These are phyloP conservation scores for Phaffomyces antillensis DNA, from an alignment of 805 yeast species.

Conservation along the genomic window DNA sequence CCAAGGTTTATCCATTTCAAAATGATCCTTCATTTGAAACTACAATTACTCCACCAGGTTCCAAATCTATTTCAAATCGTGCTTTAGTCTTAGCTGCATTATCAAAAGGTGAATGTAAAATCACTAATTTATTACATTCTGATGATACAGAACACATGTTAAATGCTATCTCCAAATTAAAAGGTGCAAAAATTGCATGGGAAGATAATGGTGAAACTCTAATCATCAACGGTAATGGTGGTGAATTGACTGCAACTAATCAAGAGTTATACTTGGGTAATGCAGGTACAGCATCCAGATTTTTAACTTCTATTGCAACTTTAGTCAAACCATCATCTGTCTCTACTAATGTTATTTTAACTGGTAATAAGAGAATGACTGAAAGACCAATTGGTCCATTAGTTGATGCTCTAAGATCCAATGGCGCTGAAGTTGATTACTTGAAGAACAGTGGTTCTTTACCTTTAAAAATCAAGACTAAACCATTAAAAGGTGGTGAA, in stretches of 20 bases:
- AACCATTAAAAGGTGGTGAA: slow-evolving; percentile 81
- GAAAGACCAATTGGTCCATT: slow-evolving; percentile 95
- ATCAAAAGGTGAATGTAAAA: slow-evolving; percentile 76
- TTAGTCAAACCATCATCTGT: slow-evolving; percentile 48
- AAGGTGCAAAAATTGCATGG: slow-evolving; percentile 76
- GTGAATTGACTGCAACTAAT: slow-evolving; percentile 54
- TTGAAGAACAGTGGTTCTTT: slow-evolving; percentile 72
- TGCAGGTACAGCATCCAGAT: slow-evolving; percentile 97
- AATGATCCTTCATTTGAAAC: slow-evolving; percentile 22
- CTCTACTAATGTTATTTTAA: slow-evolving; percentile 50
- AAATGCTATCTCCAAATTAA: slow-evolving; percentile 68
- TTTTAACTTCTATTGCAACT: slow-evolving; percentile 88
- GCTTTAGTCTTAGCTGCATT: slow-evolving; percentile 90
- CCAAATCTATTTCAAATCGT: slow-evolving; percentile 93
- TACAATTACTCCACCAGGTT: slow-evolving; percentile 83
- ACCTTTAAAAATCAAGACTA: slow-evolving; percentile 69
- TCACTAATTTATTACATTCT: slow-evolving; percentile 84
- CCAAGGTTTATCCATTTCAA: slow-evolving; percentile 54
- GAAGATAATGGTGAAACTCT: slow-evolving; percentile 90
- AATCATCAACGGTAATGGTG: slow-evolving; percentile 80
- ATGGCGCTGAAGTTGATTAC: slow-evolving; percentile 73
- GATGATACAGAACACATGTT: slow-evolving; percentile 96
- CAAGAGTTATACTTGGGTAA: slow-evolving; percentile 84
- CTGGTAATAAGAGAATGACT: slow-evolving; percentile 96
- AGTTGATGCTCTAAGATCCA: slow-evolving; percentile 79